These are phyloP conservation scores for Emydomyces testavorans DNA, from an alignment of 2,329 filamentous ascomycete genomes.

Conservation along the genomic window DNA sequence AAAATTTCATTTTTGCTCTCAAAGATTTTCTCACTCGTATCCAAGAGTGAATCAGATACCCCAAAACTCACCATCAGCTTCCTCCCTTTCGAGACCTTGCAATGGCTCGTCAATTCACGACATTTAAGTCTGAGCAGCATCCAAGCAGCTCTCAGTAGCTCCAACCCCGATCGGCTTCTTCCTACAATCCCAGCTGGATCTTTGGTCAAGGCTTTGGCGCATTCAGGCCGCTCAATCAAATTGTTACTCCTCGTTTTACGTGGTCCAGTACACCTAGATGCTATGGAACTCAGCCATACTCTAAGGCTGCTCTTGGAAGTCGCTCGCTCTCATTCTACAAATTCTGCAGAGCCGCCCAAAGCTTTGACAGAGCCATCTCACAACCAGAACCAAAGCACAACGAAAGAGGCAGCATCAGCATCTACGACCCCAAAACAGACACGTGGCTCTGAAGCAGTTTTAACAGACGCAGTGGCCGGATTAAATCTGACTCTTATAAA, in stretches of 20 bases:
- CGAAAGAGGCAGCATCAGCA: slow-evolving; percentile 15
- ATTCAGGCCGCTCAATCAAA: slow-evolving; percentile 30
- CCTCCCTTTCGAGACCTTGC: slow-evolving; percentile 30
- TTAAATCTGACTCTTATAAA: slow-evolving; percentile 31
- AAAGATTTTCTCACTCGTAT: slow-evolving; percentile 28
- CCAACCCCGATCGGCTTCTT: slow-evolving; percentile 27
- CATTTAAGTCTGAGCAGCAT: slow-evolving; percentile 32
- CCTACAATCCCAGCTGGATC: slow-evolving; percentile 30
- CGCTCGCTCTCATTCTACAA: slow-evolving; percentile 27
- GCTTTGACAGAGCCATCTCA: slow-evolving; percentile 23
- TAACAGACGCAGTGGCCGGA: slow-evolving; percentile 29
- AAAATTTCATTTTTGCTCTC: slow-evolving; percentile 30
- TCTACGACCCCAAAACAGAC: slow-evolving; percentile 14
- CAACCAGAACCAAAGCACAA: slow-evolving; percentile 15
- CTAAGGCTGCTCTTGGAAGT: slow-evolving; percentile 32
- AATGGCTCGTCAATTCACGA: slow-evolving; percentile 33
- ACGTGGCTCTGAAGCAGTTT: slow-evolving; percentile 14
- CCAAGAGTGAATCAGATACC: slow-evolving; percentile 18
- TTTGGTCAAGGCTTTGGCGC: slow-evolving; percentile 31
- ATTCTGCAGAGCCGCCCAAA: slow-evolving; percentile 26
- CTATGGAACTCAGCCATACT: slow-evolving; percentile 32
- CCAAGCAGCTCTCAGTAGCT: slow-evolving; percentile 29
- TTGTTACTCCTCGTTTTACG: slow-evolving; percentile 30
- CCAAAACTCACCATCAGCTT: slow-evolving; percentile 26
- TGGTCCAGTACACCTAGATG: slow-evolving; percentile 26